Percentiles rank a stretch among this genome's conserved stretches.
These are phyloP conservation scores for Botryotinia calthae DNA, from an alignment of 2,329 filamentous ascomycete species.

Conservation along the genomic window DNA sequence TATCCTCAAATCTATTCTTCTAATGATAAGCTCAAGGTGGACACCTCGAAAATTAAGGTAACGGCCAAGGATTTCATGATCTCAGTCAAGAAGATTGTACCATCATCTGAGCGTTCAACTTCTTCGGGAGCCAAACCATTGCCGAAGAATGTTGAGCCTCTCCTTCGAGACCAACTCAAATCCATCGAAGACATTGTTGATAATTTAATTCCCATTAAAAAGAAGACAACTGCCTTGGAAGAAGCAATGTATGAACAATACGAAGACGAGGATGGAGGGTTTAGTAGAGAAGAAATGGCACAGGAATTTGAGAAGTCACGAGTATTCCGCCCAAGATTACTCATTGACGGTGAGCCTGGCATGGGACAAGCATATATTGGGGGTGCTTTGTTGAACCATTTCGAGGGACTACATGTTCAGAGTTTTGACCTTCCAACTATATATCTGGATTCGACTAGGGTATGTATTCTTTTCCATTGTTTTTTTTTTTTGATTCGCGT, in stretches of 20 bases:
- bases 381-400: constrained; percentile 79
- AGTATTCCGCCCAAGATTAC: constrained; percentile 81
- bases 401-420: constrained; percentile 92
- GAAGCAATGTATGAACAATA: constrained; percentile 91
- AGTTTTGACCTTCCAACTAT: constrained; percentile 89
- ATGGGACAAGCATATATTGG: constrained; percentile 95
- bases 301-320: constrained; percentile 83
- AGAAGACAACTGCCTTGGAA: constrained; percentile 83
- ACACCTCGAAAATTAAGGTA: constrained; percentile 79
- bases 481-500: neutral
- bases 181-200: constrained; percentile 69
- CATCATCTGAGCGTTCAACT: constrained; percentile 87
- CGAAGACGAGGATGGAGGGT: constrained; percentile 76
- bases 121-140: constrained; percentile 81
- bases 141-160: constrained; percentile 74
- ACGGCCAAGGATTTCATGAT: constrained; percentile 96
- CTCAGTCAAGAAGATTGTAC: constrained; percentile 92
- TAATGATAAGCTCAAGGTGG: constrained; percentile 83
- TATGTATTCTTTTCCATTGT: constrained; percentile 42
- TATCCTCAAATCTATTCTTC: constrained; percentile 96
- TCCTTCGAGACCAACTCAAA: constrained; percentile 70
- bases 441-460: constrained; percentile 75
- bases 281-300: constrained; percentile 72
- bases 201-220: constrained; percentile 76
- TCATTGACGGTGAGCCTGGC: constrained; percentile 77